phyloP scores from a whole-genome alignment of 2,329 filamentous ascomycete species.

The Moelleriella libera region DNA sequence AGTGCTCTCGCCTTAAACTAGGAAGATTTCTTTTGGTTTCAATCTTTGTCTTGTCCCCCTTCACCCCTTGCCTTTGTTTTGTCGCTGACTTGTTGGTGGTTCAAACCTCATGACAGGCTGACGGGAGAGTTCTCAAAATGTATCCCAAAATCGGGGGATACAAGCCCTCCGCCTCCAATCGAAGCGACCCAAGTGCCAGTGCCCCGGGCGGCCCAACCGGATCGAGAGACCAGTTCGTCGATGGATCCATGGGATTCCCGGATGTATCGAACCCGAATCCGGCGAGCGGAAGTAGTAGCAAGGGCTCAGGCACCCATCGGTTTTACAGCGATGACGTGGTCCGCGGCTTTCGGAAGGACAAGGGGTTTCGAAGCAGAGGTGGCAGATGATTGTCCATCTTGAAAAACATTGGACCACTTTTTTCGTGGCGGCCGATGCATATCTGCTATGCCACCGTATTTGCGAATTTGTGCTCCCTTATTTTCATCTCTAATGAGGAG shows the following conservation, averaged over 20 bases:
- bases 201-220: constrained; percentile 15
- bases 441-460: too few species aligned
- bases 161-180: constrained; percentile 12
- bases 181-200: constrained; percentile 15
- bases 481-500: too few species aligned
- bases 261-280: constrained; percentile 16
- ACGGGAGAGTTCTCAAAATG: constrained; percentile 60
- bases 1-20: too few species aligned
- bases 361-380: constrained; percentile 8
- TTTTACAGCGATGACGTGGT: constrained; percentile 40
- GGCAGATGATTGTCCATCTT: neutral
- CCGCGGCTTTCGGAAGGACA: constrained; percentile 12
- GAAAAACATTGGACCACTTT: too few species aligned
- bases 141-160: constrained; percentile 47
- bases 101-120: constrained; percentile 35
- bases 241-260: constrained; percentile 39
- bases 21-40: too few species aligned
- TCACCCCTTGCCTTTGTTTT: neutral
- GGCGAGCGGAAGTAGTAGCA: constrained; percentile 18
- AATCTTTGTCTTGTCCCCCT: neutral
- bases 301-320: constrained; percentile 17
- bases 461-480: too few species aligned
- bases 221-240: constrained; percentile 27
- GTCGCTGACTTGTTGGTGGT: too few species aligned
- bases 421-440: too few species aligned